phyloP scores from a whole-genome alignment of 495 filamentous ascomycete genomes.

The Trichoderma erinaceum region DNA sequence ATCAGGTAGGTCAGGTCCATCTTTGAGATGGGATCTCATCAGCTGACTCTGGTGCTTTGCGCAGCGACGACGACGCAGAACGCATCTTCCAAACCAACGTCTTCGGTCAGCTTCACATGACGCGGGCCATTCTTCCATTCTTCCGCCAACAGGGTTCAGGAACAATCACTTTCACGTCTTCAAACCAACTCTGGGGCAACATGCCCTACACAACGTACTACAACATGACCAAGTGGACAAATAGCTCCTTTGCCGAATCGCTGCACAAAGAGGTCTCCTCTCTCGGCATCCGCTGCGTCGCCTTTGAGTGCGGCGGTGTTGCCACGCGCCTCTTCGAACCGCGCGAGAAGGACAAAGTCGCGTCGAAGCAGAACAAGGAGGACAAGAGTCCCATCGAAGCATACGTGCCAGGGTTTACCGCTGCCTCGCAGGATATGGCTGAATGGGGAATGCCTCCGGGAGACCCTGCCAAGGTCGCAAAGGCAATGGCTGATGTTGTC shows the following conservation, averaged over 20 bases:
- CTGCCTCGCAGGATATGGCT: too few relatives aligned
- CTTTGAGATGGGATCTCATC: background rate
- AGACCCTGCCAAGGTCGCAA: constrained; percentile 28
- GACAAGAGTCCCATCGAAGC: too few relatives aligned
- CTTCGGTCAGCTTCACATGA: constrained; percentile 31
- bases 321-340: constrained; percentile 24
- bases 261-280: constrained; percentile 22
- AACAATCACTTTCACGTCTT: constrained; percentile 22
- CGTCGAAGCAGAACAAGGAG: too few relatives aligned
- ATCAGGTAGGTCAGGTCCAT: constrained; percentile 20
- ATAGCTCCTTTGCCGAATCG: constrained; percentile 36
- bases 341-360: constrained; percentile 15
- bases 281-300: constrained; percentile 21
- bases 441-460: constrained; percentile 32
- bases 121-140: constrained; percentile 24
- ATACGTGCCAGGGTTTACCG: too few relatives aligned
- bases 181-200: constrained; percentile 38
- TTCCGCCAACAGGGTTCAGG: constrained; percentile 26
- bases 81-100: constrained; percentile 37
- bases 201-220: constrained; percentile 33
- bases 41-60: background rate
- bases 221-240: constrained; percentile 38
- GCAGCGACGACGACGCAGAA: constrained; percentile 30
- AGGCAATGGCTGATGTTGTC: constrained; percentile 29
- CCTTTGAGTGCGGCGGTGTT: constrained; percentile 25